Conservation (phyloP, 371 early-diverging fungal genomes). For the Funneliformis caledonium region DNA sequence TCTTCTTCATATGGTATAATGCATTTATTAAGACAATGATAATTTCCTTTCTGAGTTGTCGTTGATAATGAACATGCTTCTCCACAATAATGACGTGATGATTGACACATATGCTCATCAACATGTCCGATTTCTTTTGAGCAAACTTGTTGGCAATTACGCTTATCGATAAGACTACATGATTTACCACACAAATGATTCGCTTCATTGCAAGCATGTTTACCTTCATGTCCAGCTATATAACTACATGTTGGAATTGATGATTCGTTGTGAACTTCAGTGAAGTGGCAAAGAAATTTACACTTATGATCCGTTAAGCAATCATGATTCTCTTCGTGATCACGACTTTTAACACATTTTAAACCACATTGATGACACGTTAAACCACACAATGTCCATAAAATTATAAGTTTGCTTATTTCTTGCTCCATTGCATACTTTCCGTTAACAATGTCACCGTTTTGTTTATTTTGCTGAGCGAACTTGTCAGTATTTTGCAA, state of each 20-base stretch:
- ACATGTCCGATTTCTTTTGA: conserved; percentile 38
- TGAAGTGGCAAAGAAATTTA: conserved; percentile 40
- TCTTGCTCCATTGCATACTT: conserved; percentile 24
- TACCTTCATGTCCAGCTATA: conserved; percentile 39
- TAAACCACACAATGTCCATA: conserved; percentile 35
- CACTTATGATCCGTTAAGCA: conserved; percentile 46
- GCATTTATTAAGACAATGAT: conserved; percentile 27
- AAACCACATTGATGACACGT: conserved; percentile 36
- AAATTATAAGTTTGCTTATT: conserved; percentile 10
- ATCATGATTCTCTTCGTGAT: conserved; percentile 40
- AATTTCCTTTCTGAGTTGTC: neutral
- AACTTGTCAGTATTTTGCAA: neutral
- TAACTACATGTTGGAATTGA: no score
- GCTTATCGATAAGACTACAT: conserved; percentile 5
- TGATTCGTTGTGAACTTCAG: no score
- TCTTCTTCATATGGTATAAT: conserved; percentile 24
- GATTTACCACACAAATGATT: conserved; percentile 8
- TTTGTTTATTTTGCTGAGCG: neutral
- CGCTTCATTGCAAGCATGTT: conserved; percentile 5
- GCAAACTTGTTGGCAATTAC: conserved; percentile 29
- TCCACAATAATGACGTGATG: conserved; percentile 44
- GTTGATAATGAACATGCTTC: conserved; percentile 42
- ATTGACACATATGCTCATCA: conserved; percentile 41
- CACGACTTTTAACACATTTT: conserved; percentile 32
- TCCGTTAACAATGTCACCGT: conserved; percentile 18